These are phyloP conservation scores for Mallotus japonicus DNA, from an alignment of 441 rosid genomes.

Conservation along the genomic window DNA sequence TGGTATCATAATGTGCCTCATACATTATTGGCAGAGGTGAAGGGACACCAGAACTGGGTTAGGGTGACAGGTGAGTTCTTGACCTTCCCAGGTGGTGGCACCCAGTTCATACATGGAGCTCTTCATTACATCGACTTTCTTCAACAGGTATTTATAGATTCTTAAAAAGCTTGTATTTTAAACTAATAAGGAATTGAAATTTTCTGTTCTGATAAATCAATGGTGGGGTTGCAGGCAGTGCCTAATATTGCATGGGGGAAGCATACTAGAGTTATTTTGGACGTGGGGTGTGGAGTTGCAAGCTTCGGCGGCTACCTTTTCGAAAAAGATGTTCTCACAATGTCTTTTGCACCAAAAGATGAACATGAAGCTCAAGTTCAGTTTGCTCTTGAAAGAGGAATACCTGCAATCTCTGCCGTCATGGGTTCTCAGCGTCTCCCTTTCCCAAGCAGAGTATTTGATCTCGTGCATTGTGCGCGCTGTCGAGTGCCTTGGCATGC, in stretches of 20 bases:
- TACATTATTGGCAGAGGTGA: constrained; percentile 67
- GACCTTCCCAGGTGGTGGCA: constrained; percentile 96
- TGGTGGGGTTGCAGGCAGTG: constrained; percentile 42
- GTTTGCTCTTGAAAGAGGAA: constrained; percentile 88
- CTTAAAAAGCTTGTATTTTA: too few species aligned
- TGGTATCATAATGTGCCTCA: constrained; percentile 96
- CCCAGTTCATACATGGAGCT: constrained; percentile 95
- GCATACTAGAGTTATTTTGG: constrained; percentile 64
- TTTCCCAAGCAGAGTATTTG: constrained; percentile 87
- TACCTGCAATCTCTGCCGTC: constrained; percentile 90
- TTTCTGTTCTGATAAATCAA: too few species aligned
- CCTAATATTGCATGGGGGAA: constrained; percentile 83
- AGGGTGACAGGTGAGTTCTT: constrained; percentile 88
- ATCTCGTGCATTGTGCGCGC: constrained; percentile 83
- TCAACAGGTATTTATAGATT: constrained; percentile 46
- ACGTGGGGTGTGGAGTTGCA: constrained; percentile 97
- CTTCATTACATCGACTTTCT: constrained; percentile 78
- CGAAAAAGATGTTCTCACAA: constrained; percentile 78
- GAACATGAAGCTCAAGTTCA: constrained; percentile 97
- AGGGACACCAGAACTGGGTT: constrained; percentile 97
- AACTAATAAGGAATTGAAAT: too few species aligned
- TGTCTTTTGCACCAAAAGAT: constrained; percentile 97
- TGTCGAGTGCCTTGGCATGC: constrained; percentile 95
- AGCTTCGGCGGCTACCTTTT: constrained; percentile 90
- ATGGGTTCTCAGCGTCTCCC: constrained; percentile 90